phyloP scores from a whole-genome alignment of 2,329 filamentous ascomycete species.

The Hypomyces rosellus region DNA sequence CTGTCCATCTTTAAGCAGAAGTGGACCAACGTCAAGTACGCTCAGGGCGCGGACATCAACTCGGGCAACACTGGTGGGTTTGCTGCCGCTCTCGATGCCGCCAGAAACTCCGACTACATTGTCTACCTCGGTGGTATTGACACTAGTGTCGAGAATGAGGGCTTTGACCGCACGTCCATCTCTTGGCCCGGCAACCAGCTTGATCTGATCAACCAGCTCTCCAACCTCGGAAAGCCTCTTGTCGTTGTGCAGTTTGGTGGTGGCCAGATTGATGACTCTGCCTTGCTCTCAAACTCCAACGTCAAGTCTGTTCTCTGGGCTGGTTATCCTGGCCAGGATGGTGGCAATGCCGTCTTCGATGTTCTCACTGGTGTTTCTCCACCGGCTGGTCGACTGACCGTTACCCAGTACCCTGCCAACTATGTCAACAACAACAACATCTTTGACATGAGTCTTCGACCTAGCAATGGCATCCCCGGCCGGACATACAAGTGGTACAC shows the following conservation, averaged over 20 bases:
- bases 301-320: constrained; percentile 50
- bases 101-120: constrained; percentile 42
- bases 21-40: constrained; percentile 29
- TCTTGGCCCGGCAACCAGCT: constrained; percentile 47
- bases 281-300: constrained; percentile 39
- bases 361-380: constrained; percentile 44
- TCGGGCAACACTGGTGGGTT: constrained; percentile 26
- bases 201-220: constrained; percentile 37
- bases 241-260: constrained; percentile 49
- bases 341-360: constrained; percentile 49
- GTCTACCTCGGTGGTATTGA: constrained; percentile 52
- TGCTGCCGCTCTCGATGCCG: constrained; percentile 28
- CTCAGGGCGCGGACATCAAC: constrained; percentile 23
- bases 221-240: constrained; percentile 39
- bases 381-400: constrained; percentile 47
- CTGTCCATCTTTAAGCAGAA: constrained; percentile 11
- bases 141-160: constrained; percentile 44
- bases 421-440: constrained; percentile 46
- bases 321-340: constrained; percentile 54
- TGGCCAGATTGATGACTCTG: constrained; percentile 45
- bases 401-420: constrained; percentile 48
- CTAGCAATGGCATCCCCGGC: constrained; percentile 39
- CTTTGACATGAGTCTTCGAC: constrained; percentile 51
- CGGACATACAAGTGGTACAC: constrained; percentile 55
- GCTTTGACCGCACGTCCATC: constrained; percentile 43